Evolutionary conservation across 2,329 filamentous ascomycete genomes (phyloP).

Genomic region (Tympanopsis confertula): DNA sequence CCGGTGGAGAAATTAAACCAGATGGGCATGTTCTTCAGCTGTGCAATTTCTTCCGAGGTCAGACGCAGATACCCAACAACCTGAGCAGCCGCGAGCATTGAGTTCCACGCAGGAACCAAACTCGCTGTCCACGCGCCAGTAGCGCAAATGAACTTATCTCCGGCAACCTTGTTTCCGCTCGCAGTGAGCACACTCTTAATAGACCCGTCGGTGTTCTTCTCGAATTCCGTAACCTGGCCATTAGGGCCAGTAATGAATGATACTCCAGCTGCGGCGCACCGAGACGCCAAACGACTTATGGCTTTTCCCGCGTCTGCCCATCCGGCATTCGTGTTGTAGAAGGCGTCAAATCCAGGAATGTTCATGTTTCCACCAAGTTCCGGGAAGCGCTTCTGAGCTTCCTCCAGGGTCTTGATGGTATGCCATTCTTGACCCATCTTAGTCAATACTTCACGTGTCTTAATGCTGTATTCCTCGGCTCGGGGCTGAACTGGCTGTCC

Average conservation of each 20-base stretch:
- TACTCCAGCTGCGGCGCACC: not conserved
- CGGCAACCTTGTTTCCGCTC: slow-evolving; percentile 7
- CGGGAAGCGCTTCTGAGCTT: not conserved
- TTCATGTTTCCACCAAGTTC: not conserved
- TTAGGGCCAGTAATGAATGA: slow-evolving; percentile 2
- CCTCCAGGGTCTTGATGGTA: not conserved
- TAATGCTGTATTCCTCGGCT: not conserved
- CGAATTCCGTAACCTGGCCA: not conserved
- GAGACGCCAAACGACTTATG: not conserved
- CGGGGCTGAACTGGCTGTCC: not conserved
- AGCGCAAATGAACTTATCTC: slow-evolving; percentile 10
- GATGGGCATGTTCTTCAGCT: slow-evolving; percentile 10
- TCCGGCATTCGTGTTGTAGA: not conserved
- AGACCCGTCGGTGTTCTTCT: not conserved
- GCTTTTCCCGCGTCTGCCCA: slow-evolving; percentile 2
- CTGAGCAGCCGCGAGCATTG: slow-evolving; percentile 7
- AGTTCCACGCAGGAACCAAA: slow-evolving; percentile 9
- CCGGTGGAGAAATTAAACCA: slow-evolving; percentile 13
- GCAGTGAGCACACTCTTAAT: slow-evolving; percentile 10
- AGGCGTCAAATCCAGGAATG: not conserved
- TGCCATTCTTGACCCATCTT: not conserved
- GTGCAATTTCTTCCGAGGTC: slow-evolving; percentile 11
- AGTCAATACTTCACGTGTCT: not conserved
- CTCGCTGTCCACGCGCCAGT: slow-evolving; percentile 12
- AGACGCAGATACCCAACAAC: slow-evolving; percentile 15